Evolutionary conservation across 2,329 filamentous ascomycete genomes (phyloP).

Genomic region (Aspergillus sp.): DNA sequence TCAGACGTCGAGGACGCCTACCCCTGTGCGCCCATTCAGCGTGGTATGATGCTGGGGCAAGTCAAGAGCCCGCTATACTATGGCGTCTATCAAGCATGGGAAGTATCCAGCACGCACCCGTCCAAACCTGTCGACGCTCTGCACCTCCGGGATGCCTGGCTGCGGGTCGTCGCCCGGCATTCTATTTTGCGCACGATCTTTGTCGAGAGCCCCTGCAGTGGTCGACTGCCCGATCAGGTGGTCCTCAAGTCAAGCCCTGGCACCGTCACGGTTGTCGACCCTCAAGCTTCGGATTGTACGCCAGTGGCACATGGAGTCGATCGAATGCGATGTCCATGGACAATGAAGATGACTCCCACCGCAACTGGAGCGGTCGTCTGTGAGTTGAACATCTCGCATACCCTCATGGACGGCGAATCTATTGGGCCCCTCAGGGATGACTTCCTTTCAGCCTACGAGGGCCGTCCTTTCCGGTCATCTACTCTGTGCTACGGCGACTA

Average conservation of each 20-base stretch:
- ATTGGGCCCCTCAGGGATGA: slow-evolving; percentile 42
- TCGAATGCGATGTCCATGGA: background rate
- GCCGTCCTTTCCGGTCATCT: slow-evolving; percentile 16
- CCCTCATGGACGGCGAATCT: slow-evolving; percentile 45
- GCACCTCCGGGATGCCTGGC: slow-evolving; percentile 2
- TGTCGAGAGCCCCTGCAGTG: background rate
- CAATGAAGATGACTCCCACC: background rate
- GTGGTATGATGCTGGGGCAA: background rate
- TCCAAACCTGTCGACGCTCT: background rate
- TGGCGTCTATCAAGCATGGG: background rate
- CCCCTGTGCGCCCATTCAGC: background rate
- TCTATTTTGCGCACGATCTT: slow-evolving; percentile 12
- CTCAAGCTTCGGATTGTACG: background rate
- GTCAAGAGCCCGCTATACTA: background rate
- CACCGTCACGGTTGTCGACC: background rate
- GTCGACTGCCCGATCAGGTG: background rate
- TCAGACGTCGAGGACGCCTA: background rate
- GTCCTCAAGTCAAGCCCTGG: background rate
- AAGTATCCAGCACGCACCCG: background rate
- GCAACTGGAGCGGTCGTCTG: slow-evolving; percentile 26
- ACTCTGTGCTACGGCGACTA: background rate
- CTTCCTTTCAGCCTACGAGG: slow-evolving; percentile 36
- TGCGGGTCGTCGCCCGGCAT: slow-evolving; percentile 8
- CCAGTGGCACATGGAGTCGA: background rate
- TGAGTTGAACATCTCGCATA: slow-evolving; percentile 46